Conservation (phyloP, 2,329 filamentous ascomycete species). For the Pseudogymnoascus sp. region DNA sequence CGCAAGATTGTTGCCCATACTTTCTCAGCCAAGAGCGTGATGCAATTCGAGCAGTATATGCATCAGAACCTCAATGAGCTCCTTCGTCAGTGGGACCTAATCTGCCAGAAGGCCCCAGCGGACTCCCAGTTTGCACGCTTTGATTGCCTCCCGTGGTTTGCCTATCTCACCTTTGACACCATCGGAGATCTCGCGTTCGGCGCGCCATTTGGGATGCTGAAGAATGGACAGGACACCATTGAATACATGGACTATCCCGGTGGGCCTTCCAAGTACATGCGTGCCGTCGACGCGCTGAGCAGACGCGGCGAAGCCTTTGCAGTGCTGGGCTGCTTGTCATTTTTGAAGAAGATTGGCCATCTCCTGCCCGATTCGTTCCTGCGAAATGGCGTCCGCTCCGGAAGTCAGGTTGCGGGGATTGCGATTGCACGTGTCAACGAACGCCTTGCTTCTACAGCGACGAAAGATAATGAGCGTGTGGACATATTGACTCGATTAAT, state of each 20-base stretch:
- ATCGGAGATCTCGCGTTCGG: slow-evolving; percentile 38
- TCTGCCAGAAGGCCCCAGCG: slow-evolving; percentile 35
- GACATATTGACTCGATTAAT: slow-evolving; percentile 77
- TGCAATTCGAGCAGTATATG: slow-evolving; percentile 82
- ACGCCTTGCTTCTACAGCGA: slow-evolving; percentile 55
- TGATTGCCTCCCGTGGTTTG: slow-evolving; percentile 59
- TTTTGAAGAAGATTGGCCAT: slow-evolving; percentile 67
- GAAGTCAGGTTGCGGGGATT: slow-evolving; percentile 74
- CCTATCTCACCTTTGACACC: slow-evolving; percentile 32
- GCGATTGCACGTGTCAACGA: slow-evolving; percentile 71
- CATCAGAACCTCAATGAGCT: slow-evolving; percentile 67
- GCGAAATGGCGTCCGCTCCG: slow-evolving; percentile 59
- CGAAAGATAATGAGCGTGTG: slow-evolving; percentile 55
- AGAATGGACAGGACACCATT: slow-evolving; percentile 33
- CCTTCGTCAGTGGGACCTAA: slow-evolving; percentile 59
- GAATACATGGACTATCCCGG: slow-evolving; percentile 55
- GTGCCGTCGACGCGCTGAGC: slow-evolving; percentile 79
- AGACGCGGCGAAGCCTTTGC: slow-evolving; percentile 79
- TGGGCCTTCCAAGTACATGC: slow-evolving; percentile 55
- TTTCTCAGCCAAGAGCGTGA: slow-evolving; percentile 70
- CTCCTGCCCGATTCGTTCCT: slow-evolving; percentile 77
- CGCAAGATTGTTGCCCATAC: slow-evolving; percentile 80
- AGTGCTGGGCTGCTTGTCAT: slow-evolving; percentile 64
- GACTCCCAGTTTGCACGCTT: slow-evolving; percentile 60
- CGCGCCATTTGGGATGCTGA: slow-evolving; percentile 31